Evolutionary conservation across 768 basidiomycete species (phyloP).

Genomic region (Boletus vinaceobasis): DNA sequence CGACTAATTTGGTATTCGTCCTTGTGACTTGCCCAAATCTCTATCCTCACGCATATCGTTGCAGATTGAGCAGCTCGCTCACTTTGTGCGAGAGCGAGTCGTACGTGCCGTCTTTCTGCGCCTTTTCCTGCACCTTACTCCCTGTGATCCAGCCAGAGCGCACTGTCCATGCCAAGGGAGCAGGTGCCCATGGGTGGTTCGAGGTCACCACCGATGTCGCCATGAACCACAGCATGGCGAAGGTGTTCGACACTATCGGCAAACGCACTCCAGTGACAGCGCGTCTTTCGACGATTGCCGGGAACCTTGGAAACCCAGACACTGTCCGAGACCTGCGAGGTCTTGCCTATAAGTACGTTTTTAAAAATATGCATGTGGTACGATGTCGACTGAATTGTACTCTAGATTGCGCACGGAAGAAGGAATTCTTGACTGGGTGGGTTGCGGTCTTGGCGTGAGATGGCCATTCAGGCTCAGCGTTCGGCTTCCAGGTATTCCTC

Average conservation of each 20-base stretch:
- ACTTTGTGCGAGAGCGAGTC: neutral
- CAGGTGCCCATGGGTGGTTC: neutral
- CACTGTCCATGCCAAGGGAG: neutral
- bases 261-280: neutral
- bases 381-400: neutral
- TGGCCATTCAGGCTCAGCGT: neutral
- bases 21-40: neutral
- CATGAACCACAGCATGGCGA: neutral
- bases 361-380: neutral
- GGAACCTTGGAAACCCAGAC: neutral
- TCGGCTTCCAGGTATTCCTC: neutral
- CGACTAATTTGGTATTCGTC: neutral
- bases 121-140: neutral
- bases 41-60: neutral
- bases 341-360: neutral
- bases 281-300: neutral
- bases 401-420: neutral
- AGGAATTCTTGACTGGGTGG: neutral
- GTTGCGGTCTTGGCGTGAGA: neutral
- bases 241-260: neutral
- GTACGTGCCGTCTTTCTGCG: neutral
- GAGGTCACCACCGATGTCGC: neutral
- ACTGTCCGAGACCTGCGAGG: neutral
- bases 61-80: neutral
- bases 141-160: neutral